These are phyloP conservation scores for Thuja plicata DNA, from an alignment of 83 land plant genomes.

Conservation along the genomic window DNA sequence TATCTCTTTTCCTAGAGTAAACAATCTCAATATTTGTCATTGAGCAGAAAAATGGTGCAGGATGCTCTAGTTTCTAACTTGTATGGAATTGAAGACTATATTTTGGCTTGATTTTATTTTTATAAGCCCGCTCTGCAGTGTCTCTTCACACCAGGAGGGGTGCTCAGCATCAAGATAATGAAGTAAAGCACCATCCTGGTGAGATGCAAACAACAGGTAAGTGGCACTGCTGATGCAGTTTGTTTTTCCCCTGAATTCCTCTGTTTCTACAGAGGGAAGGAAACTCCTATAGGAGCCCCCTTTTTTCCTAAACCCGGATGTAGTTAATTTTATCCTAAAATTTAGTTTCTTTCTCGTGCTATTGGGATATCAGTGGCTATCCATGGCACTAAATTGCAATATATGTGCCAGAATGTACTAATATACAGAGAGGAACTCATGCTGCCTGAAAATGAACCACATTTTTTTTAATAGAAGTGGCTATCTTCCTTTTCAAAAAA, in stretches of 20 bases:
- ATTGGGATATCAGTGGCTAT: background rate
- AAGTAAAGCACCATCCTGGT: background rate
- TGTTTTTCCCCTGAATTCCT: background rate
- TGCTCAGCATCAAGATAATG: background rate
- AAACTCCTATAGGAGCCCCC: background rate
- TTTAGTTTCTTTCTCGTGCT: no score
- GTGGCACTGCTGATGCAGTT: background rate
- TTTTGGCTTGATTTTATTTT: background rate
- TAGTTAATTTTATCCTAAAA: background rate
- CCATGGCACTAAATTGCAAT: background rate
- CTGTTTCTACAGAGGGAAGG: background rate
- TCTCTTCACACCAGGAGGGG: constrained; percentile 1
- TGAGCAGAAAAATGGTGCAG: background rate
- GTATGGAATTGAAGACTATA: background rate
- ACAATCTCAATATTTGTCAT: background rate
- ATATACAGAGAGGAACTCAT: background rate
- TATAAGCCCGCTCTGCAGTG: background rate
- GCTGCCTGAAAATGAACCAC: background rate
- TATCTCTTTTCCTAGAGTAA: no score
- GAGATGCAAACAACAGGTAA: background rate
- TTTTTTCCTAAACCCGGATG: background rate
- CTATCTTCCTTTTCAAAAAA: no score
- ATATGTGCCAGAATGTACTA: background rate
- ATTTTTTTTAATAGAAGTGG: no score
- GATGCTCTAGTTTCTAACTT: background rate